Evolutionary conservation across 83 land plant species (phyloP), one percentile per base, ranked within the genome.

Genomic region (Isoetes engelmannii): DNA sequence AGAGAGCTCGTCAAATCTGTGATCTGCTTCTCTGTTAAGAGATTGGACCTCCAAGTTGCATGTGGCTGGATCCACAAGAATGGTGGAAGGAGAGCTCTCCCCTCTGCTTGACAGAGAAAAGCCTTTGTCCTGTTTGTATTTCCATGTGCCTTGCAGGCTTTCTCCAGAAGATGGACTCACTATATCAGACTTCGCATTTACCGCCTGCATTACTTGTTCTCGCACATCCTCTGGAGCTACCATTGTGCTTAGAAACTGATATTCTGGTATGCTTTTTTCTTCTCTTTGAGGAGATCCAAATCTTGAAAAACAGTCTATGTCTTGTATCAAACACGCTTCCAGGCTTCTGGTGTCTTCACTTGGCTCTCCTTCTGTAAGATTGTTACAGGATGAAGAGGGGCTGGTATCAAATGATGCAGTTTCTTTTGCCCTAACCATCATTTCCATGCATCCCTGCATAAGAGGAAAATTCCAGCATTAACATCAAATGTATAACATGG

Each of bases 351-450:
- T 44, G 67, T 44, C 67, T 64, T 21, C 67, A 44, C 17, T 44
- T 12, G 7, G 47, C 13, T 41, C 67, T 44, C 13, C 67, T 64
- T 47, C 37, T 28, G 37, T 28, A 28, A 28, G 37, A 28, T 28
- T 41, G 67, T 47, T 64, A 9, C 47, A 64, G 47, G 67, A 64
- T 41, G 67, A 64, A 7, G 67, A 64, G 6, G 67, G 67, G 45
- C 67, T 64, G 7, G 67, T 64, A 1, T 64, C 67, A 44, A 44
- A 44, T 8, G 67, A 41, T 44, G 41, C 45, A 9, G 47, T 53
- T 21, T 64, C 67, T 47, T 64, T 37, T 9, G 67, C 67, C 45
- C 47, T 7, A 1, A 13, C 45, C 67, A 64, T 64, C 67, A 64
- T 64, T 41, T 64, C 67, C 13, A 21, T 37, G 47, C 67, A 64